A percentile compares a stretch with the other conserved stretches of the same genome.
These are phyloP conservation scores for Mycena amicta DNA, from an alignment of 768 basidiomycete genomes.

Conservation along the genomic window DNA sequence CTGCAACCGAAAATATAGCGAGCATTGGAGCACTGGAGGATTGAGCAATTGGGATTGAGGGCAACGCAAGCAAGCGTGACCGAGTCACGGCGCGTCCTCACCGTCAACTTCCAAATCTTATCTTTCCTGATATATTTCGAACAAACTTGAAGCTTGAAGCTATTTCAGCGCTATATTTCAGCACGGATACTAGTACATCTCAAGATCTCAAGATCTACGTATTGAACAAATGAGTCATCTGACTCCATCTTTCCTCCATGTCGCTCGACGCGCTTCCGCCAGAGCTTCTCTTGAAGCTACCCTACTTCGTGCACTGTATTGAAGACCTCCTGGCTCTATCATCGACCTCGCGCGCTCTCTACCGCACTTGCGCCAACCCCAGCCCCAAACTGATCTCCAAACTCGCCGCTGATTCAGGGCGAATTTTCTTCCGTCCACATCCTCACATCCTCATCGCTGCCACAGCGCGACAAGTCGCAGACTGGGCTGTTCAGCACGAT, in stretches of 20 bases:
- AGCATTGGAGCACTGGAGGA: no score
- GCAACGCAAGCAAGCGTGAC: no score
- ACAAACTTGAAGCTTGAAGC: no score
- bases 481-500: conserved; percentile 18
- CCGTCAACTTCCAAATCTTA: no score
- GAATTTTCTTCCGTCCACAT: conserved; percentile 22
- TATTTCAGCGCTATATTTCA: no score
- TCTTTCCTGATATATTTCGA: no score
- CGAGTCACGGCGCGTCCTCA: no score
- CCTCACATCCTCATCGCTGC: conserved; percentile 21
- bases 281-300: conserved; percentile 15
- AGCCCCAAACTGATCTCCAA: conserved; percentile 13
- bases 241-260: conserved; percentile 6
- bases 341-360: conserved; percentile 16
- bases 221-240: no score
- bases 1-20: no score
- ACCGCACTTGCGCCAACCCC: conserved; percentile 8
- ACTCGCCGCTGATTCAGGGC: conserved; percentile 19
- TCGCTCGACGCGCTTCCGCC: conserved; percentile 10
- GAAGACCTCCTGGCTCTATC: conserved; percentile 14
- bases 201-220: no score
- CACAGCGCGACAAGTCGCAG: conserved; percentile 15
- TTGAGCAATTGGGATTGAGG: no score
- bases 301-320: conserved; percentile 11
- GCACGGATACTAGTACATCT: no score